Evolutionary conservation across 768 basidiomycete genomes (phyloP), one percentile per base, ranked within the genome.

Genomic region (Termitomyces sp.): DNA sequence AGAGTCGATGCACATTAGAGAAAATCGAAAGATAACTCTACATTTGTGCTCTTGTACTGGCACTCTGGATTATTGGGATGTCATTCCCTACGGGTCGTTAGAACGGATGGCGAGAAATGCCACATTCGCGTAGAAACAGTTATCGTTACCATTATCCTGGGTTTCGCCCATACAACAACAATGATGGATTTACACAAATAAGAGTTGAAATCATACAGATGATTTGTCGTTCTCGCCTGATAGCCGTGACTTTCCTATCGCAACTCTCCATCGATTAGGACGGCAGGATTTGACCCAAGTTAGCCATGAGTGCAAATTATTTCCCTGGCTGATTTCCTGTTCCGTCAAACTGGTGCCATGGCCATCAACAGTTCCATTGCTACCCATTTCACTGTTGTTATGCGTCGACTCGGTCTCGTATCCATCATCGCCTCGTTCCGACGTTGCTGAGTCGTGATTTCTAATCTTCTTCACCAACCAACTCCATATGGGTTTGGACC

Each of bases 101-200:
- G 74, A 71, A 31, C 74, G 71, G 33, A 83, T 78, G 0, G 79
- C 52, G 51, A 47, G 70, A 56, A 83, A 81, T 0, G 73, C 75
- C 2, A 84, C 74, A 46, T 82, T 80, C 7, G 75, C 77, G 22
- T 72, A 75, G 28, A 84, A n/a, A n/a, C n/a, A n/a, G n/a, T n/a
- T n/a, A n/a, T n/a, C n/a, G n/a, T n/a, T n/a, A n/a, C n/a, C n/a
- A n/a, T n/a, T n/a, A n/a, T 36, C 36, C 4, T 15, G 5, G 16
- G 36, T 36, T 13, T 15, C 1, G 4, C 13, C 36, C 15, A 15
- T 36, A 36, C 36, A 36, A 15, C 2, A 13, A 15, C 13, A 34
- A 12, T 13, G 13, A 15, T 34, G 34, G 13, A 13, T 34, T 34
- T 34, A 5, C 18, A 18, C 3, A 5, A 18, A 37, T 37, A 15